These are phyloP conservation scores for Linnemannia hyalina DNA, from an alignment of 192 early-diverging fungal species.

Conservation along the genomic window DNA sequence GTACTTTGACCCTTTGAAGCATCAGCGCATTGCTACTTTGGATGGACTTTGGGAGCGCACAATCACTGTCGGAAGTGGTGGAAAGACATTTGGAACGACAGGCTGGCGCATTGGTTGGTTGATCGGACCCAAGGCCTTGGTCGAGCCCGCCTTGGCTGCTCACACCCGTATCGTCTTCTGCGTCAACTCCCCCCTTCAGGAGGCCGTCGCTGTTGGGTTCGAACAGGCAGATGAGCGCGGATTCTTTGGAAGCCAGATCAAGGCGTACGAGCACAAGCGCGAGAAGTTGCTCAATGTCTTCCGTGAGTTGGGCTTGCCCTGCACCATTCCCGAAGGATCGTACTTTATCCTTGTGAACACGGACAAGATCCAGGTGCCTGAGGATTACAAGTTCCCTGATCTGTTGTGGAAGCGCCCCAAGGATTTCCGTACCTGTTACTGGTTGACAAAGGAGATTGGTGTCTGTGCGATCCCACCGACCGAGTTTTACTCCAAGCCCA, in stretches of 20 bases:
- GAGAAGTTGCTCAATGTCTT: slow-evolving; percentile 78
- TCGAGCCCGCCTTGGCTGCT: slow-evolving; percentile 82
- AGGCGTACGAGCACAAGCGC: slow-evolving; percentile 78
- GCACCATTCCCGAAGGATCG: slow-evolving; percentile 89
- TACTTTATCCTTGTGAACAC: slow-evolving; percentile 96
- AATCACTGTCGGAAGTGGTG: slow-evolving; percentile 91
- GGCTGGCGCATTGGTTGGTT: slow-evolving; percentile 98
- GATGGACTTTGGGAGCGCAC: slow-evolving; percentile 93
- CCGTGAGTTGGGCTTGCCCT: slow-evolving; percentile 76
- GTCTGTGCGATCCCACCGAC: slow-evolving; percentile 93
- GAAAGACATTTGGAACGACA: slow-evolving; percentile 96
- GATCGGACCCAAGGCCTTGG: slow-evolving; percentile 80
- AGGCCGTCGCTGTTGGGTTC: slow-evolving; percentile 83
- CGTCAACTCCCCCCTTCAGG: slow-evolving; percentile 91
- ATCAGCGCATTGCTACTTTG: slow-evolving; percentile 85
- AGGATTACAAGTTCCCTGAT: slow-evolving; percentile 69
- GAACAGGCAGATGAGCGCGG: slow-evolving; percentile 69
- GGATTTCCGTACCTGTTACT: slow-evolving; percentile 86
- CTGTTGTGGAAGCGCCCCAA: slow-evolving; percentile 71
- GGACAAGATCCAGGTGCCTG: slow-evolving; percentile 71
- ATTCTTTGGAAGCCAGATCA: slow-evolving; percentile 80
- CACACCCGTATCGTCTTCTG: slow-evolving; percentile 93
- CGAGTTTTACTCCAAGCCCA: slow-evolving; percentile 86
- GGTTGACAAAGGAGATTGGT: slow-evolving; percentile 88
- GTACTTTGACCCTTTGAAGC: slow-evolving; percentile 75